Conservation (phyloP, 2,329 filamentous ascomycete species). For the Fusarium sororula region DNA sequence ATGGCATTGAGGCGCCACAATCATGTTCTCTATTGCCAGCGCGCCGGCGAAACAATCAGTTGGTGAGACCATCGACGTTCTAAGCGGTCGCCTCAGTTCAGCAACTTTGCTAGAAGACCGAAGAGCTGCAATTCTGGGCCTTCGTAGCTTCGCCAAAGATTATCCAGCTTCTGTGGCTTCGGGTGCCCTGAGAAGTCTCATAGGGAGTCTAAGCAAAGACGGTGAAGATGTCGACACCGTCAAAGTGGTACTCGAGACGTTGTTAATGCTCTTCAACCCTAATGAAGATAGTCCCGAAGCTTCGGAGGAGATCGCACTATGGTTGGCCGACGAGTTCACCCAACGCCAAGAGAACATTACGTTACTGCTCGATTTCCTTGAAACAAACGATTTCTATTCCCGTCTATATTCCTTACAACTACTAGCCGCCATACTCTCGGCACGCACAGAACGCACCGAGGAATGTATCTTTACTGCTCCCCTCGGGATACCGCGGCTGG, state of each 20-base stretch:
- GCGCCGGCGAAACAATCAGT: constrained; percentile 96
- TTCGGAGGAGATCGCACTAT: constrained; percentile 93
- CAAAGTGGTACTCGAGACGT: constrained; percentile 92
- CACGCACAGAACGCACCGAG: constrained; percentile 89
- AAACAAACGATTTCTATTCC: constrained; percentile 87
- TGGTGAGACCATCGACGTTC: constrained; percentile 89
- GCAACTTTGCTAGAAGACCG: constrained; percentile 95
- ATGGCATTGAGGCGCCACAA: constrained; percentile 44
- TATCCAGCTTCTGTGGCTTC: constrained; percentile 96
- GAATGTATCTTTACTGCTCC: constrained; percentile 93
- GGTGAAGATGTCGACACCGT: constrained; percentile 95
- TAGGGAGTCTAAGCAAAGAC: constrained; percentile 86
- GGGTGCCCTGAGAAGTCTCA: constrained; percentile 87
- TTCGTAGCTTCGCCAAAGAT: constrained; percentile 95
- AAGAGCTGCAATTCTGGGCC: constrained; percentile 88
- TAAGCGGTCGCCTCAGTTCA: constrained; percentile 87
- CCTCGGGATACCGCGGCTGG: constrained; percentile 85
- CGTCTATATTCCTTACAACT: constrained; percentile 91
- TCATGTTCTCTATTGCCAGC: constrained; percentile 71
- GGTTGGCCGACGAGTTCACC: constrained; percentile 98
- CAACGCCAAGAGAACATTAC: constrained; percentile 98
- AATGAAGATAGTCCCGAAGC: constrained; percentile 83
- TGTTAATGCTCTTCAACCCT: constrained; percentile 88
- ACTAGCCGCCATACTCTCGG: constrained; percentile 83
- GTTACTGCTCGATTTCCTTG: constrained; percentile 86